Evolutionary conservation across 108 stramenopile species (phyloP).

Genomic region (Cyclotella choctawhatcheeana): DNA sequence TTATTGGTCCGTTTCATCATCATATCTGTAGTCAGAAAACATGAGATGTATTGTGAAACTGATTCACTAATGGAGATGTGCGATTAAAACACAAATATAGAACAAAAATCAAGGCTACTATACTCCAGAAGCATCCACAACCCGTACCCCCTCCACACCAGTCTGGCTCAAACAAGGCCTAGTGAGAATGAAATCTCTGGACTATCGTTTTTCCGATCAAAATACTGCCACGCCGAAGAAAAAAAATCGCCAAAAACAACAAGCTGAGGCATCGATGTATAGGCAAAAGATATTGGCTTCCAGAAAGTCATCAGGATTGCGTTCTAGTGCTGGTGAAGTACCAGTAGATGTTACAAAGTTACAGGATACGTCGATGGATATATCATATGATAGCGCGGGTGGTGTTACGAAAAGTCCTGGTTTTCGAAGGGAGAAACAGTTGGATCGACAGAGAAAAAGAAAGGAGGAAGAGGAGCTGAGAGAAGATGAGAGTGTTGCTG

Average conservation of each 20-base stretch:
- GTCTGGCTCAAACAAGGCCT: conserved; percentile 40
- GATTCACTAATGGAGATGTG: not conserved
- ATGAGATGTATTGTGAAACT: not conserved
- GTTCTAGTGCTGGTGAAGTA: conserved; percentile 35
- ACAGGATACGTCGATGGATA: conserved; percentile 21
- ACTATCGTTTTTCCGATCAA: conserved; percentile 38
- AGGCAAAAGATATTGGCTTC: conserved; percentile 53
- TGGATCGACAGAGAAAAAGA: conserved; percentile 33
- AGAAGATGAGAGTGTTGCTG: not conserved
- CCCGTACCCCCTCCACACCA: conserved; percentile 28
- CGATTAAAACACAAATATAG: no score
- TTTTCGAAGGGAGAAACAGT: conserved; percentile 40
- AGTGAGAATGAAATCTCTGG: conserved; percentile 38
- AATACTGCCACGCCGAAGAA: conserved; percentile 31
- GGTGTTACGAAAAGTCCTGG: conserved; percentile 44
- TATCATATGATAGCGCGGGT: not conserved
- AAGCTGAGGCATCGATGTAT: conserved; percentile 59
- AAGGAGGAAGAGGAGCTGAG: conserved; percentile 19
- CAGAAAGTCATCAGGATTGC: conserved; percentile 16
- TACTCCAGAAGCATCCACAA: conserved; percentile 36
- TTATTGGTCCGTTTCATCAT: not conserved
- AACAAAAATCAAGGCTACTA: conserved; percentile 39
- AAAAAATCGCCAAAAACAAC: conserved; percentile 3
- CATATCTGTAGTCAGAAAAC: not conserved
- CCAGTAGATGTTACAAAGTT: conserved; percentile 10